Conservation (phyloP, 208 protist genomes). For the Leishmania gerbilli region DNA sequence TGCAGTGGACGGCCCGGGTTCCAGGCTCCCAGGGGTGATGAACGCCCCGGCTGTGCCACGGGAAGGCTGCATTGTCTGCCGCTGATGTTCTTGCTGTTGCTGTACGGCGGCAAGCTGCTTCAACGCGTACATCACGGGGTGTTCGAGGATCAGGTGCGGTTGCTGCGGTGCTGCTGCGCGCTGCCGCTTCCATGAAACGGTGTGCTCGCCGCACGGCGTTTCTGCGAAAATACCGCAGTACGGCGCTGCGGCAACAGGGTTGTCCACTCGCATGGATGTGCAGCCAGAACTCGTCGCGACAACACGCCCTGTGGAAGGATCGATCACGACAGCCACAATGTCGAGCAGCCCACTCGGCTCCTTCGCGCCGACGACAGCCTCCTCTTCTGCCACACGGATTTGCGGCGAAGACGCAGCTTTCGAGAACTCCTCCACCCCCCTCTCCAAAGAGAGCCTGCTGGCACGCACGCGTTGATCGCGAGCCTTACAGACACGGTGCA, state of each 20-base stretch:
- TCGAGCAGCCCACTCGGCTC: slow-evolving; percentile 24
- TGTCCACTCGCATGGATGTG: slow-evolving; percentile 31
- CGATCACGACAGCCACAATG: slow-evolving; percentile 58
- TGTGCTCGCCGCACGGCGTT: background rate
- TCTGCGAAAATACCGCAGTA: slow-evolving; percentile 25
- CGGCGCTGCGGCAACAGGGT: slow-evolving; percentile 37
- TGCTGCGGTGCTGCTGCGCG: background rate
- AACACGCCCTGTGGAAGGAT: slow-evolving; percentile 37
- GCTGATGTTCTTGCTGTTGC: background rate
- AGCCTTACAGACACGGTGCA: slow-evolving; percentile 5
- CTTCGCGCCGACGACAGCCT: background rate
- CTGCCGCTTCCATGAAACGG: background rate
- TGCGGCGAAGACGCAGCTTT: background rate
- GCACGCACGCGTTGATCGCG: background rate
- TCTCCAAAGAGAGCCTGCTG: background rate
- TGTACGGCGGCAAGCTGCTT: slow-evolving; percentile 55
- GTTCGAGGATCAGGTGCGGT: slow-evolving; percentile 50
- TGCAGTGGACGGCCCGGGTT: background rate
- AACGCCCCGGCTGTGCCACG: background rate
- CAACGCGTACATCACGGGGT: slow-evolving; percentile 76
- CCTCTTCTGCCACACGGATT: background rate
- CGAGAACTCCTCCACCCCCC: background rate
- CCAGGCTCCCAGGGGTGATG: background rate
- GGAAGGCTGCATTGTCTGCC: background rate
- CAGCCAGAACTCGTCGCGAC: slow-evolving; percentile 54